A percentile compares a stretch with the other conserved stretches of the same genome.
These are phyloP conservation scores for Moniliophthora roreri DNA, from an alignment of 1,284 basidiomycete species.

Conservation along the genomic window DNA sequence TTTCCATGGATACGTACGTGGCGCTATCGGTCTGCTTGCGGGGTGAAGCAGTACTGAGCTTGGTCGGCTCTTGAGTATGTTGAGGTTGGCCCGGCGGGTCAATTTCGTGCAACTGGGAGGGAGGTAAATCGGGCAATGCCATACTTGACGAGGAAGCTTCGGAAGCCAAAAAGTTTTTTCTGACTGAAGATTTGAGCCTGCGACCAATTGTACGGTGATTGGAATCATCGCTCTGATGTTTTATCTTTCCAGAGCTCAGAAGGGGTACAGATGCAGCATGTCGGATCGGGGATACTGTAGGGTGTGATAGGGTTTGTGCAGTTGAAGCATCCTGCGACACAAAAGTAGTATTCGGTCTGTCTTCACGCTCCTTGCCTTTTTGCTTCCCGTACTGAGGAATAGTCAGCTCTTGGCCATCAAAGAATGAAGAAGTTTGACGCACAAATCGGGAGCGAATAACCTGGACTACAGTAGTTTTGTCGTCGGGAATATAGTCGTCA, in stretches of 20 bases:
- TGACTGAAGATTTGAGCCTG: background rate
- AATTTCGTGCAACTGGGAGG: conserved; percentile 21
- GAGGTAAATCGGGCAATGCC: conserved; percentile 7
- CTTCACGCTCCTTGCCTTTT: conserved; percentile 62
- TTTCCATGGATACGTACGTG: conserved; percentile 52
- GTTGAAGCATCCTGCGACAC: conserved; percentile 33
- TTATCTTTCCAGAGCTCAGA: background rate
- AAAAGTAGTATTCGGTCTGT: conserved; percentile 35
- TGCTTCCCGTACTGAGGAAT: conserved; percentile 60
- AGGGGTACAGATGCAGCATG: conserved; percentile 17
- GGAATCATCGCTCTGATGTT: background rate
- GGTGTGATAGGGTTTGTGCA: conserved; percentile 35
- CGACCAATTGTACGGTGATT: background rate
- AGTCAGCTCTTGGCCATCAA: background rate
- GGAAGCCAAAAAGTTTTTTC: background rate
- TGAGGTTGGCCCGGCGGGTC: conserved; percentile 9
- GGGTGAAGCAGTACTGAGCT: conserved; percentile 17
- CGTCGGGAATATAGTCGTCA: conserved; percentile 30
- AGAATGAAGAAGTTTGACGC: conserved; percentile 33
- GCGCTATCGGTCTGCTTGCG: conserved; percentile 26
- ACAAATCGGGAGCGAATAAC: conserved; percentile 77
- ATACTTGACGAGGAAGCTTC: background rate
- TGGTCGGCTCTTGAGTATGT: background rate
- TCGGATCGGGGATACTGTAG: conserved; percentile 21
- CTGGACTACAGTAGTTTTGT: conserved; percentile 48